Evolutionary conservation across 2,329 filamentous ascomycete species (phyloP), one percentile per base, ranked within the genome.

Genomic region (Calonectria pteridis): DNA sequence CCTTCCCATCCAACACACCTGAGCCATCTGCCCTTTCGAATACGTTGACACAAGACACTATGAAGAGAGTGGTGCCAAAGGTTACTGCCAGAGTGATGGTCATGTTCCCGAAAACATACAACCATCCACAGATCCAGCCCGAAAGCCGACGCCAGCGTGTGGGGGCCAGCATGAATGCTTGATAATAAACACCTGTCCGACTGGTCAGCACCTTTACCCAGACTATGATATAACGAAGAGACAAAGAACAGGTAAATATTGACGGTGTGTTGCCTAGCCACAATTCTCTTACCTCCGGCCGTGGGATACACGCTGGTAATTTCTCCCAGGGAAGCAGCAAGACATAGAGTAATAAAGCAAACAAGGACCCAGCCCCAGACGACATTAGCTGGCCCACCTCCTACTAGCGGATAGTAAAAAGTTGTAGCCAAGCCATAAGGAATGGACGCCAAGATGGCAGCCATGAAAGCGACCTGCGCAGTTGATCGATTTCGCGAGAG

Each of bases 21-120:
- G 83, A 82, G 51, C 86, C 88, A 7, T 84, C 83, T 43, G 84
- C 82, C 3, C 83, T 83, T 69, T 89, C 84, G 71, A 91, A 91
- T 40, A 91, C 87, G 72, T 91, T 89, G 82, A 91, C 81, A 78
- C 88, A 90, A 13, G 86, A 87, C 67, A 90, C 86, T 70, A 90
- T 83, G 82, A 91, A 89, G 77, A 95, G 90, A 0, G 92, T 93
- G 4, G 94, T 95, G 10, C 93, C 94, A 79, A 95, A 95, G 86
- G 94, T 94, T 81, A 95, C 93, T n/a, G 93, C 90, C 18, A 95
- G 87, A 0, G 94, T 95, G 78, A 96, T 96, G 76, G 93, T 95
- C 82, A 95, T 93, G 84, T 95, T 95, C 71, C 94, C 94, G 64
- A 95, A 91, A 23, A 94, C 90, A 81, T 94, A 95, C 28, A 93